A percentile compares a stretch with the other conserved stretches of the same genome.
phyloP scores from a whole-genome alignment of 2,329 filamentous ascomycete species.

The Hortaea sp. region DNA sequence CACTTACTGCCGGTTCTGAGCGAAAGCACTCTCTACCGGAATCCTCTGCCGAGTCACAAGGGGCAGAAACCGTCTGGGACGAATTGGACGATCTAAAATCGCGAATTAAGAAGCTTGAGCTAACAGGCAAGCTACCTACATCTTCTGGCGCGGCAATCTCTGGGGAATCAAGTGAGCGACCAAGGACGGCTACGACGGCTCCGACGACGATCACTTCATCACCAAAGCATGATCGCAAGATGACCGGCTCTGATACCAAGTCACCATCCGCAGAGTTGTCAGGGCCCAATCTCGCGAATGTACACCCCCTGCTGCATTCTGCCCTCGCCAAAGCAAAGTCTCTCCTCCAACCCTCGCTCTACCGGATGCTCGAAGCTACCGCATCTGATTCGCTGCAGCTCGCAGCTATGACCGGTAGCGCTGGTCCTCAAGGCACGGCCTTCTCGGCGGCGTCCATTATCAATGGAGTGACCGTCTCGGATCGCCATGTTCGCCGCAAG shows the following conservation, averaged over 20 bases:
- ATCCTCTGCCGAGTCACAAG: slow-evolving; percentile 75
- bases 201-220: slow-evolving; percentile 85
- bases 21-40: slow-evolving; percentile 40
- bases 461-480: slow-evolving; percentile 53
- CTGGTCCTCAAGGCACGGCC: slow-evolving; percentile 50
- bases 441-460: slow-evolving; percentile 58
- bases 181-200: slow-evolving; percentile 81
- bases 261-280: slow-evolving; percentile 24
- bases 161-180: slow-evolving; percentile 65
- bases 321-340: slow-evolving; percentile 70
- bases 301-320: slow-evolving; percentile 69
- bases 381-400: slow-evolving; percentile 72
- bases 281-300: slow-evolving; percentile 40
- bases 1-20: slow-evolving; percentile 32
- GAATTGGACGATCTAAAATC: slow-evolving; percentile 93
- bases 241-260: not conserved
- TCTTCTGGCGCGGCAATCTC: slow-evolving; percentile 74
- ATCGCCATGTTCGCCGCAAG: slow-evolving; percentile 80
- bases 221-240: slow-evolving; percentile 58
- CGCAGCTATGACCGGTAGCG: slow-evolving; percentile 64
- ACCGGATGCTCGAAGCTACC: slow-evolving; percentile 67
- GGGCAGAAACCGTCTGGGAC: slow-evolving; percentile 90
- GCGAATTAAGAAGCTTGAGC: slow-evolving; percentile 77
- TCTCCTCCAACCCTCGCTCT: slow-evolving; percentile 61
- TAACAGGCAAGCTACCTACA: slow-evolving; percentile 76